Base-by-base conservation (phyloP, 1,139 yeast genomes). In the Meyerozyma elateridarum region DNA sequence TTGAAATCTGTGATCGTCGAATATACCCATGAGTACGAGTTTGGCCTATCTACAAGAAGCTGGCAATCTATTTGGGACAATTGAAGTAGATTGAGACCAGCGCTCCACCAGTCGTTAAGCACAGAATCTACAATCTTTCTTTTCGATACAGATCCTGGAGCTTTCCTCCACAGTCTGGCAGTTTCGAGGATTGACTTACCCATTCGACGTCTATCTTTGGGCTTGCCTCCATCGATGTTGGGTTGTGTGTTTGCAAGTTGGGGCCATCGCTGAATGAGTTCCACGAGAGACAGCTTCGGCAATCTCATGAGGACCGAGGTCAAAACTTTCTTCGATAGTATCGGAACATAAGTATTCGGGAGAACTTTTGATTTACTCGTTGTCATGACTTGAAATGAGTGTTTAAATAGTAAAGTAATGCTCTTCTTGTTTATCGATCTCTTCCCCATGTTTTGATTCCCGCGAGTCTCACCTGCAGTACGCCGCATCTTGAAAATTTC, bases 61-160 rank as follows among this genome's bases (percentile, higher is more conserved):
- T 78, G 83, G 36, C 83, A 73, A 45, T 85, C 94, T 6, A 83
- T 57, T 42, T 83, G 89, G 0, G 0, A 82, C 29, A 79, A 51
- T 48, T 85, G 95, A 13, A 76, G 62, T 5, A 83, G 54, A 44
- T 79, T 83, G 30, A 84, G 54, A 0, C 94, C 94, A 3, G 59
- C 46, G 1, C 73, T 63, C 78, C 88, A 84, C 46, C 64, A 75
- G 20, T 76, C 76, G 24, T 60, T 63, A 6, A 79, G 40, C 9
- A 81, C 58, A 30, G 57, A 56, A 37, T 77, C 80, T 2, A 78
- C 58, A 8, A 79, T 46, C 35, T 59, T 61, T 28, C 66, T 49
- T 44, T 77, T 79, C 8, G 69, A 50, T 1, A 51, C 35, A 4
- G 18, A 17, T 7, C 18, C 18, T 5, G 27, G 3, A 9, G 27